Evolutionary conservation across 179 eudicot genomes (phyloP).

Genomic region (Silene noctiflora): DNA sequence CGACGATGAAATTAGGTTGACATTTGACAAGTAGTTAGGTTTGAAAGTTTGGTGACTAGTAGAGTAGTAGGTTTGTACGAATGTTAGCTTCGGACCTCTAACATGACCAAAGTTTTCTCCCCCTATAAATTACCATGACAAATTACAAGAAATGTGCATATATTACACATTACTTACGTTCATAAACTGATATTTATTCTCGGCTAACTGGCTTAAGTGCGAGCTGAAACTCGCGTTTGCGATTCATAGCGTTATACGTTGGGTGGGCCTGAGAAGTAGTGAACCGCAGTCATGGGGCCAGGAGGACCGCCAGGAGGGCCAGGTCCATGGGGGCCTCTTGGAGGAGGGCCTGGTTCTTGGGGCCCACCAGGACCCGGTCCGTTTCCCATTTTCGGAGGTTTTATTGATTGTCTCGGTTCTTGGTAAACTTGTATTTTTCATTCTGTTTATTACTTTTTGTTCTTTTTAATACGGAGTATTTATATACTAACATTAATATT

Average conservation of each 20-base stretch:
- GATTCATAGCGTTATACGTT: background rate
- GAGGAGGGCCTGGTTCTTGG: constrained; percentile 1
- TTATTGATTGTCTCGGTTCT: background rate
- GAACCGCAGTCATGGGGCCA: constrained; percentile 16
- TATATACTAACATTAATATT: too few relatives aligned
- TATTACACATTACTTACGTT: background rate
- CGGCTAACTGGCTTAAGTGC: background rate
- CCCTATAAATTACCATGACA: background rate
- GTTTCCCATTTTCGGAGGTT: constrained; percentile 11
- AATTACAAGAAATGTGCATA: background rate
- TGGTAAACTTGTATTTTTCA: background rate
- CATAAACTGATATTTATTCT: background rate
- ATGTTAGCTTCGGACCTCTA: background rate
- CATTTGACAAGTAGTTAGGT: background rate
- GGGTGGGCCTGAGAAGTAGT: background rate
- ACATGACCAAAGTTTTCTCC: too few relatives aligned
- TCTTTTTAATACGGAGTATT: too few relatives aligned
- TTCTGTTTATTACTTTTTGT: background rate
- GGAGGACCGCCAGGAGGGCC: constrained; percentile 25
- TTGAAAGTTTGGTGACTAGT: background rate
- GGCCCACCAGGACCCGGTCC: constrained; percentile 18
- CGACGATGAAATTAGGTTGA: background rate
- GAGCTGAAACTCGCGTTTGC: too few relatives aligned
- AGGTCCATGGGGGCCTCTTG: constrained; percentile 22
- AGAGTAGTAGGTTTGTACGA: background rate